Evolutionary conservation across 495 filamentous ascomycete genomes (phyloP), one percentile per base, ranked within the genome.

Genomic region (Hypoxylon cercidicola): DNA sequence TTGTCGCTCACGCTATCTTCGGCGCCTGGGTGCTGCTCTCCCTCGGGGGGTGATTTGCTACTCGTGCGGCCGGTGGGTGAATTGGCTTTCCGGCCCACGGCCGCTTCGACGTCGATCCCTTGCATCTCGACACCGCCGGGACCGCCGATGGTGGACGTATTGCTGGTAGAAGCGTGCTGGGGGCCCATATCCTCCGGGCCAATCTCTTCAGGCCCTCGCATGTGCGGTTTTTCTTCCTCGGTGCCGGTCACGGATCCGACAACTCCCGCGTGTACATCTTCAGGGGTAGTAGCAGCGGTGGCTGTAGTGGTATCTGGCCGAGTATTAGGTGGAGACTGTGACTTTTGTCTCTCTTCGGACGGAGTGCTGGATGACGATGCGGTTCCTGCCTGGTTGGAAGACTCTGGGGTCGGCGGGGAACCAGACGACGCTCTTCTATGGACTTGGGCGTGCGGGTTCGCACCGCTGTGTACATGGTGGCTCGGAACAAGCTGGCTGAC

Each of bases 101-200:
- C 83, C 7, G 81, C 82, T 52, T 83, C 82, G 18, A 84, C 71
- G 57, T 86, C 79, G 52, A 86, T 83, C 0, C 79, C 82, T 28
- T 79, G 76, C 72, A 80, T 79, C 35, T 75, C 73, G 18, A 78
- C 47, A 7, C 72, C 57, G 49, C 62, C 70, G 30, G 55, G 53
- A 5, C 67, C 64, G 32, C 72, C 70, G 28, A 72, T 60, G 12
- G 60, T 61, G 2, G 55, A 11, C 1, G 60, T 48, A 35, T 15
- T 60, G 10, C 68, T 65, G 1, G 57, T 50, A 0, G 66, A 75
- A 0, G 74, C 74, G 55, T 61, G 76, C 73, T 97, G 94, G 15
- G 92, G 86, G 1, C 95, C 95, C 71, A 90, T 87, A 71, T 99
- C 95, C 68, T 93, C 90, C 21, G 92, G 85, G 0, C 93, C 93